Evolutionary conservation across 768 basidiomycete genomes (phyloP).

Genomic region (Serendipita sp.): DNA sequence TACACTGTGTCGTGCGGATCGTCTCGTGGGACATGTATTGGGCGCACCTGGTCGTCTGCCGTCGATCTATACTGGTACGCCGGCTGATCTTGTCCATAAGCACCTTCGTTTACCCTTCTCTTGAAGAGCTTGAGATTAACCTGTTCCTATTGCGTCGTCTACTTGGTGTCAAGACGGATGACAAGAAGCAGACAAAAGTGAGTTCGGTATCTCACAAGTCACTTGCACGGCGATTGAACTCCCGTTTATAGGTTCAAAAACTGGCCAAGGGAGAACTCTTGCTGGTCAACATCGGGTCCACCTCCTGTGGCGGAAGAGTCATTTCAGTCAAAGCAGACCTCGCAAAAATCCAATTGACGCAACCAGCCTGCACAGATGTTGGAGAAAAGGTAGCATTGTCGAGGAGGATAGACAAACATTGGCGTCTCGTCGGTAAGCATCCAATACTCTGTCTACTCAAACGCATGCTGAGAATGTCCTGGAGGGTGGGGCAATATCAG

Average conservation of each 20-base stretch:
- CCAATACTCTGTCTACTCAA: no score
- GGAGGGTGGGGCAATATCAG: slow-evolving; percentile 67
- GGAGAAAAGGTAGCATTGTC: slow-evolving; percentile 96
- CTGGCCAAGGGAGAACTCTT: slow-evolving; percentile 81
- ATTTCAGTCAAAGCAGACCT: slow-evolving; percentile 88
- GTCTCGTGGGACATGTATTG: slow-evolving; percentile 90
- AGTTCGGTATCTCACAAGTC: neutral
- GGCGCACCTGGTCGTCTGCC: slow-evolving; percentile 91
- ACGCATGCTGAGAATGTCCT: no score
- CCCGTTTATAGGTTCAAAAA: slow-evolving; percentile 48
- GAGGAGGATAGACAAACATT: slow-evolving; percentile 93
- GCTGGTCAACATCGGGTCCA: slow-evolving; percentile 96
- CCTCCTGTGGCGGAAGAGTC: slow-evolving; percentile 91
- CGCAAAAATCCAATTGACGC: slow-evolving; percentile 85
- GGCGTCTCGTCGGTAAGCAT: slow-evolving; percentile 82
- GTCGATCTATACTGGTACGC: slow-evolving; percentile 71
- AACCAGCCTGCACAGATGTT: slow-evolving; percentile 89
- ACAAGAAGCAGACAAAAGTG: slow-evolving; percentile 92
- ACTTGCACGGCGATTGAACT: neutral
- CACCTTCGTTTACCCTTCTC: neutral
- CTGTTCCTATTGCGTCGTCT: slow-evolving; percentile 89
- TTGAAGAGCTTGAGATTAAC: slow-evolving; percentile 72
- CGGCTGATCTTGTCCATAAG: neutral
- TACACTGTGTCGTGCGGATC: slow-evolving; percentile 90
- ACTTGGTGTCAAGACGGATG: slow-evolving; percentile 96